Evolutionary conservation across 768 basidiomycete genomes (phyloP).

Genomic region (Hypsizygus marmoreus): DNA sequence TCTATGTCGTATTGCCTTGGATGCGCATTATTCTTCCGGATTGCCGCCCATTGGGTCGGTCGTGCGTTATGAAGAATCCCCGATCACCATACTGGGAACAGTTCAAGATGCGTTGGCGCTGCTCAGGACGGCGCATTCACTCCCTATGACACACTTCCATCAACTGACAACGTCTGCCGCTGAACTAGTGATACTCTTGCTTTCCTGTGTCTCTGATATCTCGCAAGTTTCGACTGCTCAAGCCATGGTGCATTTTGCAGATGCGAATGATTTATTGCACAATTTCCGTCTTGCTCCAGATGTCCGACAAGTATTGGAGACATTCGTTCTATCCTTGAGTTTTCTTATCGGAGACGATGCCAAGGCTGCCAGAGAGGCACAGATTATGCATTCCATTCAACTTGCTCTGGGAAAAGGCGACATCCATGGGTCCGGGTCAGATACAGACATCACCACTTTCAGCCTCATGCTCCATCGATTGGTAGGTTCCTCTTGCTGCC

Average conservation of each 20-base stretch:
- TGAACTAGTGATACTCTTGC: constrained; percentile 61
- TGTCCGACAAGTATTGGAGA: constrained; percentile 59
- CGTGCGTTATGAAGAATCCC: constrained; percentile 50
- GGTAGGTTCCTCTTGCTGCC: constrained; percentile 47
- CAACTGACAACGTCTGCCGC: constrained; percentile 59
- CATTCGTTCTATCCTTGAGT: constrained; percentile 58
- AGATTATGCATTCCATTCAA: constrained; percentile 68
- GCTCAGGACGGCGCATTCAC: constrained; percentile 55
- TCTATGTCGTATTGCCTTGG: constrained; percentile 66
- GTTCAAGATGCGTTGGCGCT: constrained; percentile 64
- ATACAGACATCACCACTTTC: constrained; percentile 66
- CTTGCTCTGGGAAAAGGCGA: constrained; percentile 59
- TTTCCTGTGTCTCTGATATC: constrained; percentile 61
- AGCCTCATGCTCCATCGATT: constrained; percentile 62
- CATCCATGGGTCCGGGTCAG: constrained; percentile 56
- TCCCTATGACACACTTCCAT: constrained; percentile 60
- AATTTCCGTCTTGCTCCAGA: constrained; percentile 52
- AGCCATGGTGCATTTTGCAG: constrained; percentile 49
- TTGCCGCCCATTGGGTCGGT: constrained; percentile 55
- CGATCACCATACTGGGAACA: constrained; percentile 50
- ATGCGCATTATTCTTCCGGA: constrained; percentile 63
- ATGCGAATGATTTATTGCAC: constrained; percentile 56
- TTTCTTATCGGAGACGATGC: constrained; percentile 69
- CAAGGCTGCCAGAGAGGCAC: constrained; percentile 68
- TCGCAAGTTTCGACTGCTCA: constrained; percentile 64